Base-by-base conservation (phyloP, 2,329 filamentous ascomycete species). In the Fusarium equiseti region DNA sequence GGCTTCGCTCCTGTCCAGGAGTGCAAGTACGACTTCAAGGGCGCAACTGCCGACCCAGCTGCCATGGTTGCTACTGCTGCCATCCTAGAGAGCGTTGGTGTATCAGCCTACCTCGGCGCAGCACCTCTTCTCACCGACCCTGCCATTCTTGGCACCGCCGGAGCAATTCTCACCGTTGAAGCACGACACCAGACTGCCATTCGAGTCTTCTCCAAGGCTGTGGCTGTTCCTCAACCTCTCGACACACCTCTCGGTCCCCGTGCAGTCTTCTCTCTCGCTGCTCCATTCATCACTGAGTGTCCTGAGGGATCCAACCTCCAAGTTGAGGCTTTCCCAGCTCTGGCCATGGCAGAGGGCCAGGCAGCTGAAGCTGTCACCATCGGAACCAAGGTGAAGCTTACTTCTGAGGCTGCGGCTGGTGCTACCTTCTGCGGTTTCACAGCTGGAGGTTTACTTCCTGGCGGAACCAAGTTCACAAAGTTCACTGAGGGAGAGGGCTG, bases 11-110 rank as follows among this genome's bases (percentile, higher is more conserved):
- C 92, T 31, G 91, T 93, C 8, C 83, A 88, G 78, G 86, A 89
- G 9, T 94, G 92, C 86, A 83, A 84, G 56, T 94, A 94, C 84
- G 87, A 91, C 82, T 94, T 94, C 77, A 87, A 90, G 81, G 94
- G 94, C 76, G 84, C 84, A 72, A 89, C 92, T 79, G 89, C 88
- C 53, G 87, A 89, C 73, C 90, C 90, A 50, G 82, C 84, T 24
- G 81, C 83, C 76, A 93, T 94, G 89, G 86, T 94, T 40, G 87
- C 86, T 52, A 91, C 89, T 5, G 91, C 91, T 16, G 86, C 87
- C 71, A 83, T 93, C 24, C 88, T 94, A 63, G 92, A 94, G 80
- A 91, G 88, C 75, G 86, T 93, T 63, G 91, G 91, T 79, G 86
- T 93, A 32, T 91, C 90, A n/a, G 91, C 91, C 68, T 91, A 90